phyloP scores from a whole-genome alignment of 2,329 filamentous ascomycete species.

The Huntiella abstrusa region DNA sequence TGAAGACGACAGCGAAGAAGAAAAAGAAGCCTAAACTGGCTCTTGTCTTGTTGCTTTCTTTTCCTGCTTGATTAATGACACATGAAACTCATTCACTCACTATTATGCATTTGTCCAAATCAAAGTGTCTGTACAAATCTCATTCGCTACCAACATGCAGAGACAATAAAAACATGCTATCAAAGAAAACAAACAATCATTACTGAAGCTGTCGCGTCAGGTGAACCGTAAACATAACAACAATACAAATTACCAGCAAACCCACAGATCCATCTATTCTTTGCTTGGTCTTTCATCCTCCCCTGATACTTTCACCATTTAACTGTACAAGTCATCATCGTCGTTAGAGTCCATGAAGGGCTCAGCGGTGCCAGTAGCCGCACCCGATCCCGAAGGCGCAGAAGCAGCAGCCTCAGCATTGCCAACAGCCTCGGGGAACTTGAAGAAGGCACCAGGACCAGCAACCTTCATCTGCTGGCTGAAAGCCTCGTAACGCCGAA shows the following conservation, averaged over 20 bases:
- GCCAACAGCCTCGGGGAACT: constrained; percentile 68
- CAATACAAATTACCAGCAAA: constrained; percentile 1
- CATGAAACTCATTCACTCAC: too few species aligned
- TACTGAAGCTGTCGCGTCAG: constrained; percentile 1
- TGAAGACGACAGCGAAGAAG: constrained; percentile 13
- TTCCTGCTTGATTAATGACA: too few species aligned
- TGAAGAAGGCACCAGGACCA: constrained; percentile 91
- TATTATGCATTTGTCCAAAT: too few species aligned
- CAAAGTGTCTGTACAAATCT: not conserved
- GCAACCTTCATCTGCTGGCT: constrained; percentile 98
- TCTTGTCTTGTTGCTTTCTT: not conserved
- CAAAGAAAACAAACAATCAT: not conserved
- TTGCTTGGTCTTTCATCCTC: not conserved
- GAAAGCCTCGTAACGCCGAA: constrained; percentile 94
- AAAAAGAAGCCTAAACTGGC: not conserved
- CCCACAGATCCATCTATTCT: constrained; percentile 1
- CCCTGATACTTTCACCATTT: not conserved
- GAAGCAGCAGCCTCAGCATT: constrained; percentile 19
- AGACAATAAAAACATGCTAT: not conserved
- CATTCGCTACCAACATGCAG: not conserved
- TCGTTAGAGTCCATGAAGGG: constrained; percentile 73
- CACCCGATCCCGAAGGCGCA: constrained; percentile 26
- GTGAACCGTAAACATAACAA: constrained; percentile 2
- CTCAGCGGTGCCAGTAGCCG: constrained; percentile 36
- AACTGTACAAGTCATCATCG: constrained; percentile 88